Evolutionary conservation across 1,284 basidiomycete species (phyloP).

Genomic region (Malassezia brasiliensis): DNA sequence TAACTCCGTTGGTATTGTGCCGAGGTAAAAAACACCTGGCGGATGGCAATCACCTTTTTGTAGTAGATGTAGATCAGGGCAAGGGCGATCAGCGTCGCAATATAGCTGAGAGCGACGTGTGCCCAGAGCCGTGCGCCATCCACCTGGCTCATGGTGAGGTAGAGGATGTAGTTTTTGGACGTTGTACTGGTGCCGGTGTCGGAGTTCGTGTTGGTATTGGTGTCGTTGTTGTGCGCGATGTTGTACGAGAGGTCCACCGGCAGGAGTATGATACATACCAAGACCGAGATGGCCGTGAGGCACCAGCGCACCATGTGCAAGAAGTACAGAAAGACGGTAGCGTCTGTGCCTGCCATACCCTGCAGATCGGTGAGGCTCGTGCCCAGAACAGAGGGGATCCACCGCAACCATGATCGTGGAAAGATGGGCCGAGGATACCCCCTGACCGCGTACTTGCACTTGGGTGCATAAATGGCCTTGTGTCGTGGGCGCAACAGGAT

Average conservation of each 20-base stretch:
- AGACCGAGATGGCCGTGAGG: slow-evolving; percentile 35
- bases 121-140: slow-evolving; percentile 39
- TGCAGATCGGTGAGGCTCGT: slow-evolving; percentile 6
- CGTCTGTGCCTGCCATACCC: slow-evolving; percentile 61
- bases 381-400: not conserved
- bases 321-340: slow-evolving; percentile 83
- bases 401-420: not conserved
- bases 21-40: slow-evolving; percentile 42
- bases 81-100: slow-evolving; percentile 34
- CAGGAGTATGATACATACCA: slow-evolving; percentile 66
- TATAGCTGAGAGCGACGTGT: slow-evolving; percentile 44
- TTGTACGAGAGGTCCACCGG: slow-evolving; percentile 58
- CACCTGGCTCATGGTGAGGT: slow-evolving; percentile 39
- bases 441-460: slow-evolving; percentile 69
- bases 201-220: not conserved
- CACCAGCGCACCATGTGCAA: slow-evolving; percentile 64
- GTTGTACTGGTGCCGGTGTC: not conserved
- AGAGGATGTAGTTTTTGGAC: slow-evolving; percentile 22
- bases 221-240: slow-evolving; percentile 16
- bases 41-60: slow-evolving; percentile 33
- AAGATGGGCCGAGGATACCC: slow-evolving; percentile 61
- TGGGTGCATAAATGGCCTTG: slow-evolving; percentile 65
- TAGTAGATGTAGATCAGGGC: slow-evolving; percentile 39
- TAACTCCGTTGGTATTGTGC: slow-evolving; percentile 39
- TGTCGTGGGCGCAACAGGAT: slow-evolving; percentile 39